Evolutionary conservation across 306 rosid genomes (phyloP).

Genomic region (Astragalus glycyphyllos): DNA sequence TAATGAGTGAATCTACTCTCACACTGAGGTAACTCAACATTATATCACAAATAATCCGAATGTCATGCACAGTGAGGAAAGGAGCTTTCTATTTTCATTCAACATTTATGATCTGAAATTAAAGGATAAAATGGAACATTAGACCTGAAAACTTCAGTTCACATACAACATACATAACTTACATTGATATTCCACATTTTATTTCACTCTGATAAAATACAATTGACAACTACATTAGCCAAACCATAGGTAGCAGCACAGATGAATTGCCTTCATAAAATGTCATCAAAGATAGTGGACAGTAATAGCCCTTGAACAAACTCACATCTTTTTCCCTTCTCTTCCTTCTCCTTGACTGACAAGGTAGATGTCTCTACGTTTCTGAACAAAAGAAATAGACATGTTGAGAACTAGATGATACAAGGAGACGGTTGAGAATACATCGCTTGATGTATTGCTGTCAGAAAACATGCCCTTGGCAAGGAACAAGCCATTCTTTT

Average conservation of each 20-base stretch:
- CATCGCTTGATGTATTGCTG: background rate
- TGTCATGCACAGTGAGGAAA: conserved; percentile 10
- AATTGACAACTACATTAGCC: conserved; percentile 55
- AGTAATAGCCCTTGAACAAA: conserved; percentile 86
- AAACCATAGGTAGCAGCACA: conserved; percentile 46
- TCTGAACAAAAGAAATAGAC: conserved; percentile 43
- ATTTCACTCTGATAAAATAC: conserved; percentile 63
- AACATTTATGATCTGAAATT: conserved; percentile 51
- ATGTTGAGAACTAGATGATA: conserved; percentile 6
- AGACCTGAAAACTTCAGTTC: conserved; percentile 52
- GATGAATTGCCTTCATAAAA: conserved; percentile 50
- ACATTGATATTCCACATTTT: conserved; percentile 67
- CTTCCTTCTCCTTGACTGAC: conserved; percentile 83
- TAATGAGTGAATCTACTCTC: too few relatives aligned
- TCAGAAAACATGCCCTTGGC: conserved; percentile 9
- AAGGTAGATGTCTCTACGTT: conserved; percentile 60
- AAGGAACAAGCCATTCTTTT: conserved; percentile 6
- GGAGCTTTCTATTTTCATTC: conserved; percentile 16
- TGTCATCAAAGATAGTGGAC: conserved; percentile 79
- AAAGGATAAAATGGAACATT: conserved; percentile 46
- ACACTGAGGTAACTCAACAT: too few relatives aligned
- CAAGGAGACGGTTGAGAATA: conserved; percentile 6
- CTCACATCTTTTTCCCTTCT: conserved; percentile 68
- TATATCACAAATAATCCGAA: conserved; percentile 18
- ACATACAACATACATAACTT: conserved; percentile 73